Percentiles rank a stretch among this genome's conserved stretches.
Conservation (phyloP, 352 stramenopile genomes). For the Blastocystis sp. region DNA sequence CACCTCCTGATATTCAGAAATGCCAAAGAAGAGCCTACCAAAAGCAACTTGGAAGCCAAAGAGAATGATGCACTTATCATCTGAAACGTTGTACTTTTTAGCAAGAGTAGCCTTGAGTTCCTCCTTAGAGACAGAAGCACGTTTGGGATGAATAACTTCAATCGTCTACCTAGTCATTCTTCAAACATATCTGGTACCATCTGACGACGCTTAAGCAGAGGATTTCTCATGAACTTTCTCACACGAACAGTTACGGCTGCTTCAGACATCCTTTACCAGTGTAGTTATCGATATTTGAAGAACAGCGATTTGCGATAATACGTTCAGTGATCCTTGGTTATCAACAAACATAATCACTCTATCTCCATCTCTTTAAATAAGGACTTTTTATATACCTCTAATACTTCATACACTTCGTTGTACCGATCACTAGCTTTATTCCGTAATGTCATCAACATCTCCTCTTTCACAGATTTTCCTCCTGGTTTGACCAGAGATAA, state of each 20-base stretch:
- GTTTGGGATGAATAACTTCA: slow-evolving; percentile 25
- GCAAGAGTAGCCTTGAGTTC: slow-evolving; percentile 69
- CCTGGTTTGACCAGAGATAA: slow-evolving; percentile 47
- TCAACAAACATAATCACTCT: slow-evolving; percentile 58
- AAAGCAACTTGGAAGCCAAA: slow-evolving; percentile 68
- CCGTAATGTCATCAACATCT: background rate
- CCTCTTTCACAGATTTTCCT: slow-evolving; percentile 15
- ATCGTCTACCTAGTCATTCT: background rate
- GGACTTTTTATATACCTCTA: slow-evolving; percentile 11
- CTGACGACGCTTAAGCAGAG: slow-evolving; percentile 67
- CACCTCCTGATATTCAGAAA: slow-evolving; percentile 45
- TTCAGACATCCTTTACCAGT: slow-evolving; percentile 66
- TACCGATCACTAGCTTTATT: slow-evolving; percentile 12
- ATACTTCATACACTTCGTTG: background rate
- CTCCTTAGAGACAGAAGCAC: slow-evolving; percentile 68
- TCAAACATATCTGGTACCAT: background rate
- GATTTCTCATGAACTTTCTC: slow-evolving; percentile 69
- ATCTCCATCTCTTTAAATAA: background rate
- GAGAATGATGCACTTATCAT: slow-evolving; percentile 68
- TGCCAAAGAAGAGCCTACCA: background rate
- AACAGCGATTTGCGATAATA: background rate
- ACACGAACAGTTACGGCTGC: slow-evolving; percentile 67
- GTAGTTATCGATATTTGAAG: slow-evolving; percentile 36
- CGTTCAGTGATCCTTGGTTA: slow-evolving; percentile 36
- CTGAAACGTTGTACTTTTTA: slow-evolving; percentile 67